Evolutionary conservation across 768 basidiomycete species (phyloP), one percentile per base, ranked within the genome.

Genomic region (Epithele typhae): DNA sequence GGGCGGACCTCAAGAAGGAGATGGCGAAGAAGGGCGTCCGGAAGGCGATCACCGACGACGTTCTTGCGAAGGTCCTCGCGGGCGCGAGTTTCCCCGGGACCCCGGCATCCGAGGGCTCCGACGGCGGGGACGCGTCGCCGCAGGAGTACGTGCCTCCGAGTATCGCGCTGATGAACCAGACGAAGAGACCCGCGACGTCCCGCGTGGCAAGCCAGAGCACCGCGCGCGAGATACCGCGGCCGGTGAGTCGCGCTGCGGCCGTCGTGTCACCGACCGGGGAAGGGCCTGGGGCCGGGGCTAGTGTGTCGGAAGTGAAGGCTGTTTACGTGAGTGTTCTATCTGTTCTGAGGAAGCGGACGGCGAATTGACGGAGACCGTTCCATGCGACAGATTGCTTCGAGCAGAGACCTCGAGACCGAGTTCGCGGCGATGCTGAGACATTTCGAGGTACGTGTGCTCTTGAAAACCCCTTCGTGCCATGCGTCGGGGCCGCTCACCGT

Each of bases 1-100:
- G 90, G 42, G 81, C 92, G 4, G 95, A 98, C 63, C 73, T 98
- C 44, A 97, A 96, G 75, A 93, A 92, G 61, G 87, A 92, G 62
- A 75, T 98, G 75, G 64, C 75, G 2, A 91, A 86, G 70, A 90
- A 89, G 64, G 78, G 78, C 34, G 88, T 96, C 35, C 78, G 92
- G 25, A 95, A 94, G 68, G 78, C 82, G 4, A 93, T 94, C 37
- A 81, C 85, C 12, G 94, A 97, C 51, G 74, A 74, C 43, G 81
- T 98, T 14, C 74, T 93, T 6, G 66, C 72, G 44, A 84, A 81
- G 62, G 71, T 92, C 18, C 70, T 91, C 41, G 60, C 59, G 37
- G 69, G 68, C 15, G 67, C 67, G 43, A 66, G 68, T 44, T 59
- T 8, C 12, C 12, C 72, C 7, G 59, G 65, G 37, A 69, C 69